Evolutionary conservation across 768 basidiomycete genomes (phyloP), one percentile per base, ranked within the genome.

Genomic region (Psilocybe sp.): DNA sequence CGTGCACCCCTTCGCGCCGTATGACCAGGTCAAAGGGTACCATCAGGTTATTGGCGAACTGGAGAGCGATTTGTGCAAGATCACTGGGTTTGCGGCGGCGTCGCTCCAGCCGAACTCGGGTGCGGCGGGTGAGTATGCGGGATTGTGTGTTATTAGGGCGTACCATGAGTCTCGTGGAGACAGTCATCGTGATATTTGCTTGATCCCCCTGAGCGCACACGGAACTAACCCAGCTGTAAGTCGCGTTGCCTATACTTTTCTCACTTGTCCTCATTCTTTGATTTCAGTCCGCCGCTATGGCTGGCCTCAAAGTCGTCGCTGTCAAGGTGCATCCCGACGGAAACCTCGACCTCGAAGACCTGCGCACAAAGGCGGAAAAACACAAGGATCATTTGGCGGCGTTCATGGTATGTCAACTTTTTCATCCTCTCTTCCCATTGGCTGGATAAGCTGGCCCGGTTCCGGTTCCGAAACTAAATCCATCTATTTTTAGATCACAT

Each of bases 61-160:
- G 49, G 93, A 96, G 65, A 69, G 77, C 16, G 92, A 98, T 71
- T 77, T 99, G 6, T 92, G 91, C 76, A 87, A 79, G 61, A 91
- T 98, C 52, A 98, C 97, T 11, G 97, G 97, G n/a, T 97, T 98
- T 73, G 81, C 92, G 56, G 84, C 93, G 15, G 92, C 93, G 52
- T 95, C 92, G 1, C 79, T 99, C n/a, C 97, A 99, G 65, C 97
- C 97, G 33, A 99, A 99, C 69, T 98, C 97, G 12, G 97, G 97
- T 39, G 97, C 97, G 14, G 92, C 94, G 52, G 97, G 97, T 20
- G 97, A 99, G 71, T 99, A 95, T 60, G 82, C 97, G 31, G 97
- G 97, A n/a, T 79, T 99, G 16, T 86, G 82, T 45, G 87, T 98
- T 52, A 98, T 99, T 62, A 82, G 87, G 42, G 95, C 95, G 9